Base-by-base conservation (phyloP, 2,329 filamentous ascomycete species). In the Stachybotrys echinatus region DNA sequence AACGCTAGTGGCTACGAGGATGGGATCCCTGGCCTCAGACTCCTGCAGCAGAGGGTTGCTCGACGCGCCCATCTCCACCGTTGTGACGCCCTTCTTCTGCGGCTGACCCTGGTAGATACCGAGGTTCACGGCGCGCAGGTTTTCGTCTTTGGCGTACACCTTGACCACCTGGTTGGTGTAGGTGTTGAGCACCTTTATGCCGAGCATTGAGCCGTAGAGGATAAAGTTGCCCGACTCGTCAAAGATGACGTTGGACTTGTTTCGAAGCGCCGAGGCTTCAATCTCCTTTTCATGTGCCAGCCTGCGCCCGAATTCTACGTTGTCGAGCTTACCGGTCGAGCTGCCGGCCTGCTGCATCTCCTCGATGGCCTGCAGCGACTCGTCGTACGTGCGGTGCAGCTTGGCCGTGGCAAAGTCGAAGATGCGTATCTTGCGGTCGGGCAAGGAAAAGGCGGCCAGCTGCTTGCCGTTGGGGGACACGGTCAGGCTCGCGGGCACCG, bases 331-430 rank as follows among this genome's bases (percentile, higher is more conserved):
- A 50, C 89, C 83, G 7, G 87, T 72, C 0, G 88, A 84, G 1
- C 88, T 94, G 1, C 91, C 92, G n/a, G 89, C 88, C 70, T 96
- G 89, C 61, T 99, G 92, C 90, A 96, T 96, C 54, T 95, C 89
- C 48, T 89, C 91, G 42, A 95, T 84, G 2, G 89, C 94, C 50
- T 86, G 78, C 12, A 99, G 77, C 4, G 92, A 97, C 66, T 99
- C 94, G 61, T 99, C 95, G 62, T 99, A 99, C 2, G 89, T 94
- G 37, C 92, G 84, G 61, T 92, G 85, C 5, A 99, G 78, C 68
- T 95, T 96, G 12, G 84, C 94, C 0, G 89, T 85, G 2, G 84
- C 80, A 62, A 99, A 99, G 60, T 99, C 91, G 64, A 99, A 99
- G 18, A 99, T 73, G 22, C 94, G 86, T 45, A 99, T 83, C 67